Evolutionary conservation across 805 yeast species (phyloP), one percentile per base, ranked within the genome.

Genomic region (Kluyveromyces siamensis): DNA sequence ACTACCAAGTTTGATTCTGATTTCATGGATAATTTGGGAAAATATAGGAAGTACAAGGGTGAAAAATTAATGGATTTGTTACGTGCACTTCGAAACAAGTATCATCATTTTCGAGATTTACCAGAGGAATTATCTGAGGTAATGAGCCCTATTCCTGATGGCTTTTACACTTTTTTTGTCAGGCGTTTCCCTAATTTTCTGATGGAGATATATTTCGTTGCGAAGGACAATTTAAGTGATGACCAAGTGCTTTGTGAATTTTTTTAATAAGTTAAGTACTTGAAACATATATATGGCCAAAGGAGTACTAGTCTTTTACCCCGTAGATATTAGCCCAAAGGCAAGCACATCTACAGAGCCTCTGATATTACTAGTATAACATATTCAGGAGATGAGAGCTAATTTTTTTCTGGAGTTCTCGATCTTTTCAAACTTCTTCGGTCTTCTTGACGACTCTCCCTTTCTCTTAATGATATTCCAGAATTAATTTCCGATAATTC

Each of bases 41-140:
- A 87, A 61, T 93, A 88, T 63, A 76, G 99, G 56, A 90, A 88
- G 65, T 93, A 93, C 64, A 83, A 84, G 54, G 77, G 84, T 0
- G 80, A 76, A 49, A 85, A 81, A 57, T 67, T 93, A 42, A 80
- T 89, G 81, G 99, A 93, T 63, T 68, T 93, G 46, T 67, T 93
- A 50, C 72, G 99, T 50, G 96, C 96, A 0, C 66, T 93, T 56
- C 75, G 99, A 58, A 93, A 93, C 69, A 93, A 93, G 65, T 84
- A 87, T 60, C 98, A 93, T 65, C 99, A 93, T 65, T 91, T 77
- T 65, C 88, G 88, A 67, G 99, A 93, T 63, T 69, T 90, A 61
- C 96, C 96, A 1, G 73, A 68, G 9, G 76, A 71, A 13, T 72
- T 93, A 50, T 80, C 79, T 46, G 62, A 61, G 14, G 73, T 77